phyloP scores from a whole-genome alignment of 805 yeast genomes.

The Huiozyma sinensis region DNA sequence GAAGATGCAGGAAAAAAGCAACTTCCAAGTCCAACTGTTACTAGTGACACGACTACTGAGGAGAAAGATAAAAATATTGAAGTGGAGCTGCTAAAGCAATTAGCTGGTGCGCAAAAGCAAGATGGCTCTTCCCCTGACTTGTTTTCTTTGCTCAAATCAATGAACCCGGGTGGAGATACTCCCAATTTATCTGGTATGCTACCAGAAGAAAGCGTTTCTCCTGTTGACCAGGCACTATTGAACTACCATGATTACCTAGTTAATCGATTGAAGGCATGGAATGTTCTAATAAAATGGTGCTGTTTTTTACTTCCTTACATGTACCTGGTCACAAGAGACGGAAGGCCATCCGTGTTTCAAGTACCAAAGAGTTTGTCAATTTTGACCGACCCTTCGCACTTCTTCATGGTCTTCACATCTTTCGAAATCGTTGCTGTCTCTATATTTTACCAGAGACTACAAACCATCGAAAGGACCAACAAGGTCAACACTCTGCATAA shows the following conservation, averaged over 20 bases:
- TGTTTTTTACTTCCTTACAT: conserved; percentile 22
- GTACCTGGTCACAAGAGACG: conserved; percentile 16
- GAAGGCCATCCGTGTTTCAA: conserved; percentile 2
- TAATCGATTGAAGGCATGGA: conserved; percentile 22
- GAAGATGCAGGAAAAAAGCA: background rate
- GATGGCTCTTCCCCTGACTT: conserved; percentile 17
- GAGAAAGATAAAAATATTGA: conserved; percentile 9
- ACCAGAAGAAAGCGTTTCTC: conserved; percentile 3
- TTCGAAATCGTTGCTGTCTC: conserved; percentile 28
- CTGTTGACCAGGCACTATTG: conserved; percentile 18
- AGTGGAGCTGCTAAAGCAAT: conserved; percentile 20
- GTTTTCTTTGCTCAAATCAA: conserved; percentile 15
- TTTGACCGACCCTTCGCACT: conserved; percentile 19
- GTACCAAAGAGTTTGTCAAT: conserved; percentile 2
- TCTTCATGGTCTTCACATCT: conserved; percentile 26
- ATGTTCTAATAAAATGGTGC: conserved; percentile 25
- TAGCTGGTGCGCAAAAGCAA: conserved; percentile 17
- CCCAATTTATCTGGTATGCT: conserved; percentile 3
- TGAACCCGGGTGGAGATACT: conserved; percentile 8
- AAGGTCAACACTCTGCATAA: conserved; percentile 20
- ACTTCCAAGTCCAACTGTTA: background rate
- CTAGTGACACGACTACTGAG: background rate
- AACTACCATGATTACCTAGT: conserved; percentile 22
- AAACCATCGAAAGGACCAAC: conserved; percentile 17
- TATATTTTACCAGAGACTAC: conserved; percentile 22